Percentiles rank a stretch among this genome's conserved stretches.
These are phyloP conservation scores for Coemansia sp. DNA, from an alignment of 192 early-diverging fungal species.

Conservation along the genomic window DNA sequence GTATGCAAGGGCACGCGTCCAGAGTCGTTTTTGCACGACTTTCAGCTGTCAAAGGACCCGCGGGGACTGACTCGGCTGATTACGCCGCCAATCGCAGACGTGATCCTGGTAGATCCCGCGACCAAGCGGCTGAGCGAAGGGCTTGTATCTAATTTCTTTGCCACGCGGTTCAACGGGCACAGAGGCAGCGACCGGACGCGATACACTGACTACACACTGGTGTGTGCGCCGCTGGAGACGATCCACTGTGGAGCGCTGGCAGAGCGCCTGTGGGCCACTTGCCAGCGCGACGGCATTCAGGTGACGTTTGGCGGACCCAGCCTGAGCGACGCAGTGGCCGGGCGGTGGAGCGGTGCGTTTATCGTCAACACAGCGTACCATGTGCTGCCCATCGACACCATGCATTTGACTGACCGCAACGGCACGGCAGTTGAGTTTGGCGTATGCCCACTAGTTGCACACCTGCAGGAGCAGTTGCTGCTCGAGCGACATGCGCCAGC, in stretches of 20 bases:
- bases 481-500: background rate
- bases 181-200: background rate
- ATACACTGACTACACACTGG: conserved; percentile 22
- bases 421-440: conserved; percentile 21
- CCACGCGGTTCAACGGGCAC: conserved; percentile 3
- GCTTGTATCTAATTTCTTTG: conserved; percentile 34
- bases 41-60: conserved; percentile 31
- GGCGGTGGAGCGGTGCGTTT: conserved; percentile 32
- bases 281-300: conserved; percentile 23
- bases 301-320: conserved; percentile 28
- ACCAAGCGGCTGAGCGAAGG: conserved; percentile 37
- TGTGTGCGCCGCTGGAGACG: conserved; percentile 26
- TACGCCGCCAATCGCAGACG: conserved; percentile 29
- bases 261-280: conserved; percentile 19
- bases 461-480: conserved; percentile 21
- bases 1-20: conserved; percentile 30
- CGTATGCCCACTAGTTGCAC: conserved; percentile 23
- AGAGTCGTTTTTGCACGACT: conserved; percentile 26
- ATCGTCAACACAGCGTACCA: conserved; percentile 21
- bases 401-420: conserved; percentile 34
- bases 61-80: conserved; percentile 25
- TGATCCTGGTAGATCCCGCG: conserved; percentile 25
- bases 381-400: conserved; percentile 40
- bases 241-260: conserved; percentile 18
- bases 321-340: conserved; percentile 19